Evolutionary conservation across 148 eudicot species (phyloP).

Genomic region (Rhododendron henanense): DNA sequence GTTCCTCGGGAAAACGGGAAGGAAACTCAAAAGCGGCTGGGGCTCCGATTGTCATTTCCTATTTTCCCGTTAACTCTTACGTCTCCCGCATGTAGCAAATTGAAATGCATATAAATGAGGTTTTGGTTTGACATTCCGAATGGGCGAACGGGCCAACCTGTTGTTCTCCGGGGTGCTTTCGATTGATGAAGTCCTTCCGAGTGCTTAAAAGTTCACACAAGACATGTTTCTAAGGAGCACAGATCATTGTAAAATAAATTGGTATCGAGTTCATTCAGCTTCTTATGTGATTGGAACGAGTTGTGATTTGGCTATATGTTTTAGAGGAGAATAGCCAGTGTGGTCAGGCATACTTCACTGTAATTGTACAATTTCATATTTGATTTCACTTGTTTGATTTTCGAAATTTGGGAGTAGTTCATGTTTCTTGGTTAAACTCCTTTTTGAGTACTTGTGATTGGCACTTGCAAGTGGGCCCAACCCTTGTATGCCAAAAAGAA

Average conservation of each 20-base stretch:
- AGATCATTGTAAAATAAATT: too few species aligned
- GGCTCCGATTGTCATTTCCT: background rate
- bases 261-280: background rate
- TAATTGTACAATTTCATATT: background rate
- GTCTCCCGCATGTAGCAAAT: constrained; percentile 3
- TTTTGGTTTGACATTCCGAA: too few species aligned
- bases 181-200: background rate
- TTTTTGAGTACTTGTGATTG: background rate
- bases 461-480: too few species aligned
- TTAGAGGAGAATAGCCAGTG: background rate
- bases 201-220: too few species aligned
- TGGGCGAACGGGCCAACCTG: background rate
- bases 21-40: background rate
- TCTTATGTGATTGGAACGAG: background rate
- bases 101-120: background rate
- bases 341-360: background rate
- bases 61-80: background rate
- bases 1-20: background rate
- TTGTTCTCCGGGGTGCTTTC: background rate
- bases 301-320: background rate
- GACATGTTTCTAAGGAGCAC: too few species aligned
- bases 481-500: too few species aligned
- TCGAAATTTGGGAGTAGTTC: background rate
- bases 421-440: background rate
- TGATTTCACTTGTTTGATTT: background rate